Conservation (phyloP, 305 asterid genomes). For the Solanum hybrid region DNA sequence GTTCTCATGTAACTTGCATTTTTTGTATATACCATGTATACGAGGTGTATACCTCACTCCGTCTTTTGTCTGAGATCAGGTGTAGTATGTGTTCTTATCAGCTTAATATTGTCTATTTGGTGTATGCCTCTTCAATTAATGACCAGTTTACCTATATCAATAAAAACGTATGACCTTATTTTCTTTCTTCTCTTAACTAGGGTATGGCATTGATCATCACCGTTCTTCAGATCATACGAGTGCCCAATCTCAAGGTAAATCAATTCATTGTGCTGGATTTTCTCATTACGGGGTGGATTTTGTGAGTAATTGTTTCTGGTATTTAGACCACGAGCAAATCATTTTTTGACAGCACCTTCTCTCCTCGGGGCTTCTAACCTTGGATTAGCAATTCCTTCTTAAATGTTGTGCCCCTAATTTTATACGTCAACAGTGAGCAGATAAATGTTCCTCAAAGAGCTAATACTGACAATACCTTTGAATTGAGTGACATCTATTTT, state of each 20-base stretch:
- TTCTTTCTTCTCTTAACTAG: slow-evolving; percentile 23
- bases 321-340: neutral
- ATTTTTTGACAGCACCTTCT: neutral
- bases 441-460: neutral
- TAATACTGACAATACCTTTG: neutral
- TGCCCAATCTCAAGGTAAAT: slow-evolving; percentile 90
- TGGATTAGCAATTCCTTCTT: neutral
- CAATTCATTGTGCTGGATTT: neutral
- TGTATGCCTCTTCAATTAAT: neutral
- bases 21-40: neutral
- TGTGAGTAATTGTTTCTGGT: neutral
- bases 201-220: slow-evolving; percentile 90
- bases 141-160: neutral
- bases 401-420: neutral
- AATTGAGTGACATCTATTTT: neutral
- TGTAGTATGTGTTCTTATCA: neutral
- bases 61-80: neutral
- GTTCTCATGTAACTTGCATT: neutral
- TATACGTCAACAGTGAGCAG: neutral
- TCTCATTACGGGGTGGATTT: neutral
- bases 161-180: neutral
- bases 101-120: neutral
- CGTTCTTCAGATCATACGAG: slow-evolving; percentile 81
- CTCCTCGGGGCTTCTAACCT: neutral
- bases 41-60: neutral